Evolutionary conservation across 2,329 filamentous ascomycete genomes (phyloP).

Genomic region (Hymenoscyphus linearis): DNA sequence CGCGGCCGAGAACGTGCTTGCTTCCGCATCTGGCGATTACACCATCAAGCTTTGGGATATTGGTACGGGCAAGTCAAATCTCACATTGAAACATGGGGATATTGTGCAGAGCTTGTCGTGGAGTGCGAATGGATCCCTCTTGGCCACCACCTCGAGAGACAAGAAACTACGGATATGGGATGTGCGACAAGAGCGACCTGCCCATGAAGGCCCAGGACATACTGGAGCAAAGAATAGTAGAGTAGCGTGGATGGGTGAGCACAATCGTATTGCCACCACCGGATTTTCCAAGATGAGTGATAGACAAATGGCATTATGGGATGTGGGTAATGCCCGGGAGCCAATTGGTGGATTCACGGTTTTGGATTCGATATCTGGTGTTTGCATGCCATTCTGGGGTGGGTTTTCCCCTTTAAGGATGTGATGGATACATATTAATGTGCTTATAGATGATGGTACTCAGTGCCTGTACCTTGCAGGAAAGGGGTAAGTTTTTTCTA

Average conservation of each 20-base stretch:
- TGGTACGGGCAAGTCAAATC: conserved; percentile 65
- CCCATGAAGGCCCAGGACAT: conserved; percentile 80
- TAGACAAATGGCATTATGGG: conserved; percentile 92
- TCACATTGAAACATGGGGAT: conserved; percentile 79
- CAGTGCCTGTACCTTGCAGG: conserved; percentile 94
- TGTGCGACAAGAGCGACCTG: conserved; percentile 83
- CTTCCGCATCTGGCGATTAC: conserved; percentile 91
- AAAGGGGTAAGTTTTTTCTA: conserved; percentile 67
- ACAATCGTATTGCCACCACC: conserved; percentile 91
- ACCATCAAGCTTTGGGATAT: conserved; percentile 96
- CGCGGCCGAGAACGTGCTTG: conserved; percentile 88
- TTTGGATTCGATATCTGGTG: conserved; percentile 92
- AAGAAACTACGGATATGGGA: conserved; percentile 99
- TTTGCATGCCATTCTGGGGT: conserved; percentile 99
- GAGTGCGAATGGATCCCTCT: conserved; percentile 80
- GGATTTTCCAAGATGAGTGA: conserved; percentile 99
- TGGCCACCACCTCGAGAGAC: conserved; percentile 92
- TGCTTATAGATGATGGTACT: conserved; percentile 68
- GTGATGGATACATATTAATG: conserved; percentile 13
- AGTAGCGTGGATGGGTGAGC: conserved; percentile 94
- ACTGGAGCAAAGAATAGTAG: conserved; percentile 95
- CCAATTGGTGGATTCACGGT: conserved; percentile 87
- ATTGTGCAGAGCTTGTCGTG: conserved; percentile 94
- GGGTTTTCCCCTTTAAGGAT: conserved; percentile 28
- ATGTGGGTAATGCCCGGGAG: conserved; percentile 71